Evolutionary conservation across 2,329 filamentous ascomycete species (phyloP).

Genomic region (Tolypocladium sp.): DNA sequence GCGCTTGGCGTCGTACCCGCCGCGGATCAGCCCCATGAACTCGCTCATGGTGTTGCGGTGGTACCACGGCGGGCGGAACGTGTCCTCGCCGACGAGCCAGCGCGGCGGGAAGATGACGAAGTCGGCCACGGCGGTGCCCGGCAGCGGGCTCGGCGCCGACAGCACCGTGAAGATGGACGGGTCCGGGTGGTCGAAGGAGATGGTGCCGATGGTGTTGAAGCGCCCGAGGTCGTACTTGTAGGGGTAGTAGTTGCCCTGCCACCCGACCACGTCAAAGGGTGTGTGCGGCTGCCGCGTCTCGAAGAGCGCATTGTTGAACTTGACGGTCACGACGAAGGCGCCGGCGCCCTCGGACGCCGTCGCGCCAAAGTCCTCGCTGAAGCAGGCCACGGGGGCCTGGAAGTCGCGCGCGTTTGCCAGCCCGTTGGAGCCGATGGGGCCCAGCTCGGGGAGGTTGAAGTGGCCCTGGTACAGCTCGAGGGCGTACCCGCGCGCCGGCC

Average conservation of each 20-base stretch:
- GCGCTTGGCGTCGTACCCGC: conserved; percentile 52
- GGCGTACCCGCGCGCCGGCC: conserved; percentile 62
- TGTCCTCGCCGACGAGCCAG: conserved; percentile 62
- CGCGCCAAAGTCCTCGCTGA: conserved; percentile 48
- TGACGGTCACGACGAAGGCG: conserved; percentile 31
- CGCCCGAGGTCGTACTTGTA: conserved; percentile 76
- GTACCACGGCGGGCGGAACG: conserved; percentile 66
- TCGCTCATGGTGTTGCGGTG: conserved; percentile 62
- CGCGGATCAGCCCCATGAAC: conserved; percentile 53
- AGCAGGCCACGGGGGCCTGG: conserved; percentile 60
- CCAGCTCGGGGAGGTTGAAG: conserved; percentile 62
- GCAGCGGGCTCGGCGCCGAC: conserved; percentile 51
- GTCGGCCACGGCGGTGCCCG: conserved; percentile 59
- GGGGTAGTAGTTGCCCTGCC: conserved; percentile 74
- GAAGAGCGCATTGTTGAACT: conserved; percentile 60
- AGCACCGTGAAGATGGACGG: conserved; percentile 70
- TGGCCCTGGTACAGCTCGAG: conserved; percentile 67
- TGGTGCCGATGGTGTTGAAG: conserved; percentile 65
- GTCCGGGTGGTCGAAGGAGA: conserved; percentile 70
- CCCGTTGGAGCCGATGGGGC: conserved; percentile 64
- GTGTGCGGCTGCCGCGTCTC: conserved; percentile 56
- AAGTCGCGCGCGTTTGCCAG: conserved; percentile 72
- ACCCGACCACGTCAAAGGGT: conserved; percentile 72
- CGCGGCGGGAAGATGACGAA: conserved; percentile 67
- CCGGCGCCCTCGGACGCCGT: conserved; percentile 16